Conservation (phyloP, 2,329 filamentous ascomycete genomes). For the Cladosporium velox region DNA sequence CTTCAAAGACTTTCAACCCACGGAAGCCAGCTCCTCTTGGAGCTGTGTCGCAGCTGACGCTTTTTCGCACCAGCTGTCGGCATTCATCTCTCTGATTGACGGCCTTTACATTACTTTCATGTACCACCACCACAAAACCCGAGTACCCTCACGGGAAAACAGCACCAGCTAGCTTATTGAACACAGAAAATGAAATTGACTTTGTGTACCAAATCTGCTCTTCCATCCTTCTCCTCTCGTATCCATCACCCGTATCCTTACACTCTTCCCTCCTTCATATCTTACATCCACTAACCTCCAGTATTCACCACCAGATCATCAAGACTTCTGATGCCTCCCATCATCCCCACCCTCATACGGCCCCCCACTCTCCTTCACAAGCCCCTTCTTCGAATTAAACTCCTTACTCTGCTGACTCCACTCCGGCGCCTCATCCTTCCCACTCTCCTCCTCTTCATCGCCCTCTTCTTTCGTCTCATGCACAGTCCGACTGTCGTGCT, state of each 20-base stretch:
- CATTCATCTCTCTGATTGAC: neutral
- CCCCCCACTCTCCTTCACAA: constrained; percentile 51
- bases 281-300: neutral
- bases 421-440: constrained; percentile 60
- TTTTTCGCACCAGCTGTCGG: neutral
- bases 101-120: neutral
- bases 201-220: neutral
- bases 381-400: constrained; percentile 58
- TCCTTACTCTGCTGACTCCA: constrained; percentile 60
- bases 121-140: neutral
- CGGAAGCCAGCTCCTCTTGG: neutral
- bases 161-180: neutral
- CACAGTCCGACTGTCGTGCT: constrained; percentile 61
- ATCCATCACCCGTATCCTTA: neutral
- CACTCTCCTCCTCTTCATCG: constrained; percentile 63
- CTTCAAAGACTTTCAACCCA: neutral
- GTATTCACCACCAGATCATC: neutral
- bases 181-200: neutral
- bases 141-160: constrained; percentile 1
- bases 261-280: neutral
- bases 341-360: constrained; percentile 41
- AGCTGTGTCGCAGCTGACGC: constrained; percentile 1
- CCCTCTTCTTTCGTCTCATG: constrained; percentile 66
- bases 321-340: constrained; percentile 38
- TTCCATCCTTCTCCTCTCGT: neutral